Base-by-base conservation (phyloP, 139 green algal species). In the Pleodorina starrii region DNA sequence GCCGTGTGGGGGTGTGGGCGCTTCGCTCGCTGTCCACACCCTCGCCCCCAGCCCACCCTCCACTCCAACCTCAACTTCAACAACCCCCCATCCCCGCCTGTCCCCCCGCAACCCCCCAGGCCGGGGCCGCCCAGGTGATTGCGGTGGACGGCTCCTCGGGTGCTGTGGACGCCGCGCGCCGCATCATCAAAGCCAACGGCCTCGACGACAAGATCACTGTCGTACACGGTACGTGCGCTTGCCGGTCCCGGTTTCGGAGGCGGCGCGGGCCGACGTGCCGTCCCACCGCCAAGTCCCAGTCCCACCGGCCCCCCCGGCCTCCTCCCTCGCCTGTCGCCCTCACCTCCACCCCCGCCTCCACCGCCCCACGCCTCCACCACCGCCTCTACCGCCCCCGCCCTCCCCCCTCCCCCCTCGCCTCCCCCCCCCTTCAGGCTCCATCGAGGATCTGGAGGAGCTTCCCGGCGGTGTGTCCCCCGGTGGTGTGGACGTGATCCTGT, bases 121-220 rank as follows among this genome's bases (percentile, higher is more conserved):
- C 93, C 11, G 96, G 96, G 10, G 96, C 96, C 0, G 91, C 81
- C 72, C 91, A 95, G 48, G 96, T 98, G 42, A 96, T 97, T 72
- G 96, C 91, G 71, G 90, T 97, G 29, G 96, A 98, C 43, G 94
- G 91, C 77, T 95, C 92, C 25, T 90, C 91, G n/a, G 97, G 97
- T 25, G 95, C 95, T 10, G 93, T 95, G 19, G 91, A 94, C n/a
- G 94, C 94, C 0, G 83, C 83, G 0, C 76, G 81, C 68, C 68
- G 94, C 29, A 97, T 98, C 54, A 91, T 97, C 40, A 36, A 40
- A 29, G 94, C 93, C 38, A 98, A 98, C 77, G 91, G 92, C 0
- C 94, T 91, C 27, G 27, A 89, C 38, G 92, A 96, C 71, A 36
- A 63, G 6, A 90, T 98, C 69, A 96, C 92, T 16, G 90, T 97